Base-by-base conservation (phyloP, 192 early-diverging fungal species). In the Rhizoclosmatium sp. region DNA sequence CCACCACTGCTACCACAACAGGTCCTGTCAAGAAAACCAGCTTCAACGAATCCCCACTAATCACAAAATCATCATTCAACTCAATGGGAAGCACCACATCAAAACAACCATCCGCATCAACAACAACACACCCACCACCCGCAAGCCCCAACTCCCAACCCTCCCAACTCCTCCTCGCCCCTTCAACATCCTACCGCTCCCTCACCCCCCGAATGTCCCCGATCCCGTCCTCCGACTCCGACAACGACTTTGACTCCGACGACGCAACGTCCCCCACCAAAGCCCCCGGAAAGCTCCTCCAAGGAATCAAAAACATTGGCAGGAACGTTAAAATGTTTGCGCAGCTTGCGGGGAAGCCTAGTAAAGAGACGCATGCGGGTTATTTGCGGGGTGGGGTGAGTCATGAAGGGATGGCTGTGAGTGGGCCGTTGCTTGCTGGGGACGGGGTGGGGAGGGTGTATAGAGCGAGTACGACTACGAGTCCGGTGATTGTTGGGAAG, bases 281-380 rank as follows among this genome's bases (percentile, higher is more conserved):
- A 41, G 23, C 70, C 4, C 16, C 19, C 14, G 10, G 56, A 58
- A 72, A 72, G 54, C 56, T 72, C 41, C 31, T 72, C 14, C 54
- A 45, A 39, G 70, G 70, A 9, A 58, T 72, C 5, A 72, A 72
- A 47, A 72, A 72, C 48, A 58, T 72, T 51, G 70, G 70, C 10
- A 51, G 21, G n/a, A 72, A 72, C 39, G 70, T 72, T 1, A 72
- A 72, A 58, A 47, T 47, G 7, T 47, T 72, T 51, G 67, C 67
- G 2, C 10, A 21, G 2, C n/a, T 69, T 12, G 46, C 40, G 16
- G 67, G 64, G 39, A 65, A 65, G 31, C 31, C 31, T 31, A 31
- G 31, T 31, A 31, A 31, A 31, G 31, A 31, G 31, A 31, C 31
- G 31, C 31, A 31, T 31, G 31, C 31, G 31, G 31, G 31, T 0